Evolutionary conservation across 1,284 basidiomycete species (phyloP).

Genomic region (Abortiporus biennis): DNA sequence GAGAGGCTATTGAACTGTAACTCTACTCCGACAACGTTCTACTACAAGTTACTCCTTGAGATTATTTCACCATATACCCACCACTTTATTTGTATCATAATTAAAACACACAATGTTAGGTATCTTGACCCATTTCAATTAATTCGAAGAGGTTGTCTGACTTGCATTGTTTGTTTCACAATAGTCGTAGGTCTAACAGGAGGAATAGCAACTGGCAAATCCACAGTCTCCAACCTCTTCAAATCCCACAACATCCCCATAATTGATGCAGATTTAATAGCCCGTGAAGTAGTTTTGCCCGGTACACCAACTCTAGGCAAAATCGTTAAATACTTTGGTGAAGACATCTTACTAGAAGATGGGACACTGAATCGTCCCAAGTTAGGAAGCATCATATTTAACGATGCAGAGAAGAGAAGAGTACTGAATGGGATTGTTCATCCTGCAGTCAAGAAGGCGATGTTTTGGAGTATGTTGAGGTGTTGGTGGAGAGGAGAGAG

Average conservation of each 20-base stretch:
- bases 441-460: slow-evolving; percentile 76
- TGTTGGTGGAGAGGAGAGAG: slow-evolving; percentile 78
- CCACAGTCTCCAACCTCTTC: slow-evolving; percentile 81
- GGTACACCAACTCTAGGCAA: slow-evolving; percentile 69
- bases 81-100: too few species aligned
- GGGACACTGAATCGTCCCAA: slow-evolving; percentile 80
- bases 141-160: too few species aligned
- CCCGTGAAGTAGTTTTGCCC: slow-evolving; percentile 84
- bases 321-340: slow-evolving; percentile 73
- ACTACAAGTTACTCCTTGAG: too few species aligned
- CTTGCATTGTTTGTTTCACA: neutral
- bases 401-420: slow-evolving; percentile 65
- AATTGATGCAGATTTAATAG: slow-evolving; percentile 90
- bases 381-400: slow-evolving; percentile 84
- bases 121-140: too few species aligned
- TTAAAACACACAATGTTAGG: too few species aligned
- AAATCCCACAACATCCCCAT: slow-evolving; percentile 65
- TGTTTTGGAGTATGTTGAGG: slow-evolving; percentile 65
- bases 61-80: too few species aligned
- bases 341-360: slow-evolving; percentile 58
- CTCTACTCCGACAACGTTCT: too few species aligned
- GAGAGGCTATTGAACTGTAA: too few species aligned
- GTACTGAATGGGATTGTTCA: slow-evolving; percentile 86
- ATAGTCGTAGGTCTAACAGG: slow-evolving; percentile 94
- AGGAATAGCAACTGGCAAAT: slow-evolving; percentile 96